These are phyloP conservation scores for Cymbidium sinense DNA, from an alignment of 106 monocot genomes.

Conservation along the genomic window DNA sequence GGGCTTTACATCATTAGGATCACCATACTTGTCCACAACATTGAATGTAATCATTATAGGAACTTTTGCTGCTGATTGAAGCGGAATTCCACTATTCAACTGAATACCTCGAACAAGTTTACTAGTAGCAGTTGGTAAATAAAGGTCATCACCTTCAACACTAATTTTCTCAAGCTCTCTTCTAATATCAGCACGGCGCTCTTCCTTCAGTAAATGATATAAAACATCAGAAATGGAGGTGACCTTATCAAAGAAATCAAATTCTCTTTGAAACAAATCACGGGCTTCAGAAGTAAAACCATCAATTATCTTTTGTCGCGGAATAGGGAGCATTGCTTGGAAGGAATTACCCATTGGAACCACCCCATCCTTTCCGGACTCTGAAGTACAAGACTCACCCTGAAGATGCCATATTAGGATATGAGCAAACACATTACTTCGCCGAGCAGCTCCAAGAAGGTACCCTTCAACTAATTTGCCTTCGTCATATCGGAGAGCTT, in stretches of 20 bases:
- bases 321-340: constrained; percentile 58
- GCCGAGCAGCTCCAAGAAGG: constrained; percentile 86
- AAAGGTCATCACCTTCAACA: constrained; percentile 78
- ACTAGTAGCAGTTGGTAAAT: constrained; percentile 88
- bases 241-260: constrained; percentile 93
- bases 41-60: constrained; percentile 99
- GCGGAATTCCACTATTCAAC: constrained; percentile 94
- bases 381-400: constrained; percentile 59
- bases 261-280: constrained; percentile 91
- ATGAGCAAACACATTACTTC: constrained; percentile 97
- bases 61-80: constrained; percentile 99
- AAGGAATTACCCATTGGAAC: constrained; percentile 46
- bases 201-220: constrained; percentile 92
- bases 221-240: constrained; percentile 97
- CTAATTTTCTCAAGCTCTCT: constrained; percentile 88
- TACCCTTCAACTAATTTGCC: constrained; percentile 94
- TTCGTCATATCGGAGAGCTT: constrained; percentile 96
- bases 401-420: constrained; percentile 99
- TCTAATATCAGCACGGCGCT: constrained; percentile 81
- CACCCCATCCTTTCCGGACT: constrained; percentile 54
- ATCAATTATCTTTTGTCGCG: constrained; percentile 78
- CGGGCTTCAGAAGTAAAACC: constrained; percentile 74
- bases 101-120: constrained; percentile 87
- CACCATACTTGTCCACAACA: constrained; percentile 81
- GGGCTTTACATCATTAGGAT: constrained; percentile 74